These are phyloP conservation scores for Coleophoma cylindrospora DNA, from an alignment of 2,329 filamentous ascomycete genomes.

Conservation along the genomic window DNA sequence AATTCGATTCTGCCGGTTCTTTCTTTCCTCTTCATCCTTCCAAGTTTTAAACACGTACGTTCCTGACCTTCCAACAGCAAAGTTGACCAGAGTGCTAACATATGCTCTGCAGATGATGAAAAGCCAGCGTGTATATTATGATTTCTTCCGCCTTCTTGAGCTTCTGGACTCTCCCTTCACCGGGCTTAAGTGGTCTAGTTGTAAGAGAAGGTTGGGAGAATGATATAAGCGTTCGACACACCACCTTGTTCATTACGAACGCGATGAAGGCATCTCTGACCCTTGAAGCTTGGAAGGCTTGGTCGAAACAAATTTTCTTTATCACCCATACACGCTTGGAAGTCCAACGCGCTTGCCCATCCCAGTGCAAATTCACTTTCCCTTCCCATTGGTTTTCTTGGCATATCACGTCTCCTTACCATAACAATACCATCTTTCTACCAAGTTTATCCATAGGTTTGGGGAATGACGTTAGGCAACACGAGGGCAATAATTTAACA, in stretches of 20 bases:
- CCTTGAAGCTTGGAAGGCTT: conserved; percentile 49
- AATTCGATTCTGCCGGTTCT: conserved; percentile 27
- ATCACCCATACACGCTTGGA: neutral
- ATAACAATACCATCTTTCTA: too few relatives aligned
- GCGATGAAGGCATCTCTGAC: conserved; percentile 98
- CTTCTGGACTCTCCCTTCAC: conserved; percentile 78
- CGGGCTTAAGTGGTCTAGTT: conserved; percentile 85
- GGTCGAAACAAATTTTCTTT: neutral
- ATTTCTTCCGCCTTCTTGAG: conserved; percentile 62
- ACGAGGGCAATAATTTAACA: too few relatives aligned
- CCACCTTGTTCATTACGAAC: conserved; percentile 96
- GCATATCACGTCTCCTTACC: too few relatives aligned
- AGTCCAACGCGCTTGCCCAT: neutral
- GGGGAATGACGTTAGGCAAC: too few relatives aligned
- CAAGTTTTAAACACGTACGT: conserved; percentile 97
- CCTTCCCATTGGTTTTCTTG: too few relatives aligned
- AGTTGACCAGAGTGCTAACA: conserved; percentile 25
- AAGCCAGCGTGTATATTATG: conserved; percentile 95
- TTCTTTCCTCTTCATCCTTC: conserved; percentile 80
- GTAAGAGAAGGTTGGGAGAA: conserved; percentile 61
- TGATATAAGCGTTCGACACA: conserved; percentile 99
- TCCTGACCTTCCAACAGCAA: conserved; percentile 6
- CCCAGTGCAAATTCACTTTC: too few relatives aligned
- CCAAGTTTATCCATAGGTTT: too few relatives aligned
- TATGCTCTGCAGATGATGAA: conserved; percentile 82